Conservation (phyloP, 805 yeast species). For the Wickerhamiella musiphila region DNA sequence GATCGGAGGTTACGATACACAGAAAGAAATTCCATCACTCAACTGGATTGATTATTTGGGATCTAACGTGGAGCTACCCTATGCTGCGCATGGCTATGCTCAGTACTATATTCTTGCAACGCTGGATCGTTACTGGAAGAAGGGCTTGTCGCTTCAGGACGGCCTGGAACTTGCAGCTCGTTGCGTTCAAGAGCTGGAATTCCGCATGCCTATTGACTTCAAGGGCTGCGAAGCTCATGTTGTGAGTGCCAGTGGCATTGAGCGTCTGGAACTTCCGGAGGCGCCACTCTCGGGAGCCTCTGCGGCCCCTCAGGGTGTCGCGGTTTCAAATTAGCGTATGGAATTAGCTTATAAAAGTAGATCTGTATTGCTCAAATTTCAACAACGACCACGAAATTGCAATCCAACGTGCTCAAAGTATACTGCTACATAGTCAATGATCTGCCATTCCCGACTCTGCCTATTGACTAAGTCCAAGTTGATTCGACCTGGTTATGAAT, state of each 20-base stretch:
- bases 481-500: too few relatives aligned
- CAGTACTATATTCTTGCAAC: constrained; percentile 84
- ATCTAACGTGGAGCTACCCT: constrained; percentile 76
- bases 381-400: too few relatives aligned
- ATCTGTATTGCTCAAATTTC: too few relatives aligned
- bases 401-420: too few relatives aligned
- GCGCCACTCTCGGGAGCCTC: neutral
- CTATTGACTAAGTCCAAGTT: too few relatives aligned
- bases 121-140: constrained; percentile 75
- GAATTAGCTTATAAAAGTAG: too few relatives aligned
- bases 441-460: too few relatives aligned
- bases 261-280: constrained; percentile 2
- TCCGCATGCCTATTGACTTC: constrained; percentile 84
- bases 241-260: constrained; percentile 44
- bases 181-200: constrained; percentile 64
- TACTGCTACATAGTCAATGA: too few relatives aligned
- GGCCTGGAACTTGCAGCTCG: constrained; percentile 57
- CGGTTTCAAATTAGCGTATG: too few relatives aligned
- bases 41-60: constrained; percentile 92
- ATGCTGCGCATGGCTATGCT: constrained; percentile 98
- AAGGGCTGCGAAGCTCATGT: constrained; percentile 65
- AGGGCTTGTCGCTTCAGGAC: constrained; percentile 56
- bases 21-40: constrained; percentile 42
- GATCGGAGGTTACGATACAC: constrained; percentile 64
- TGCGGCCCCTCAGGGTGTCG: too few relatives aligned